These are phyloP conservation scores for Speleostelium caveatum DNA, from an alignment of 78 protist genomes.

Conservation along the genomic window DNA sequence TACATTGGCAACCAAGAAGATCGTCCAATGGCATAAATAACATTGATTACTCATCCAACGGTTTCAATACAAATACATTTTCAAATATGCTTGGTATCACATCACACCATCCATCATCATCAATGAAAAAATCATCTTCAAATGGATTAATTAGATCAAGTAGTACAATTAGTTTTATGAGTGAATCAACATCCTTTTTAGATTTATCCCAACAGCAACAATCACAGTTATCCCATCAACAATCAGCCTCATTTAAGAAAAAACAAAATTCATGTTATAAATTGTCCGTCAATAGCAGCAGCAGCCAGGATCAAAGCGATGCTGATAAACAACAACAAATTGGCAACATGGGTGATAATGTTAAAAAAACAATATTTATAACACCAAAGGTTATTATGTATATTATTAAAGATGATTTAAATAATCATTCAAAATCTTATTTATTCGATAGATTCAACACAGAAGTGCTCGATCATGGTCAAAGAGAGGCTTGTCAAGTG, in stretches of 20 bases:
- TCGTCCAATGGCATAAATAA: neutral
- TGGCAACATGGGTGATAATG: no score
- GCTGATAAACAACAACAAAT: no score
- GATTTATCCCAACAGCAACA: neutral
- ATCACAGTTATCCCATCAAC: neutral
- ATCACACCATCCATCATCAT: neutral
- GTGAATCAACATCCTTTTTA: neutral
- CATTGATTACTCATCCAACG: conserved; percentile 23
- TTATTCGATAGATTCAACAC: conserved; percentile 4
- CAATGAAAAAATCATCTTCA: neutral
- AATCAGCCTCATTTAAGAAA: neutral
- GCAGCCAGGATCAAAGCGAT: no score
- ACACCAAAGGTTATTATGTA: neutral
- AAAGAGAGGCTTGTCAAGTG: neutral
- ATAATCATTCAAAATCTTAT: neutral
- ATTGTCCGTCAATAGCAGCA: neutral
- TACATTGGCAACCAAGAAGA: conserved; percentile 41
- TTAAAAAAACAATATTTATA: neutral
- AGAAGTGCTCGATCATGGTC: no score
- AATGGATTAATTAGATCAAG: neutral
- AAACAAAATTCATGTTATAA: neutral
- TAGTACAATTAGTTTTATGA: neutral
- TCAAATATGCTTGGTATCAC: neutral
- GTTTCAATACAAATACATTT: conserved; percentile 20
- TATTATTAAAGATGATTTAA: neutral